phyloP scores from a whole-genome alignment of 2,329 filamentous ascomycete species.

The Chaetomiaceae sp. region DNA sequence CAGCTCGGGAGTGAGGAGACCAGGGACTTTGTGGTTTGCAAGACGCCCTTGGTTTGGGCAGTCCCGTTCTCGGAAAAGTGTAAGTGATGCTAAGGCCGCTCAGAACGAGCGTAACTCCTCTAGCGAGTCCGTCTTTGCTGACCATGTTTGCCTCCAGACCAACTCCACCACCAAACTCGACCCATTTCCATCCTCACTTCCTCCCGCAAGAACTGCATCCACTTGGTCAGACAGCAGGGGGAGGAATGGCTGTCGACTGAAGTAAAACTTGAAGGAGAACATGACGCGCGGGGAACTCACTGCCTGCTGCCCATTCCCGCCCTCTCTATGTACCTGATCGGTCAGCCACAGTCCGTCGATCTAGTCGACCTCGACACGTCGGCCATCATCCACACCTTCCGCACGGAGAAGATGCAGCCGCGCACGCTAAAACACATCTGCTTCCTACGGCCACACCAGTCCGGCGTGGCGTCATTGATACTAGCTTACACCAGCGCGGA shows the following conservation, averaged over 20 bases:
- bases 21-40: constrained; percentile 44
- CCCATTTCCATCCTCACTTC: constrained; percentile 39
- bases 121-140: background rate
- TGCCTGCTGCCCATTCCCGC: constrained; percentile 54
- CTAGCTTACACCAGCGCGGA: constrained; percentile 57
- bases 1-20: constrained; percentile 39
- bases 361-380: constrained; percentile 54
- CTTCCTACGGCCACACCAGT: constrained; percentile 38
- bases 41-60: constrained; percentile 46
- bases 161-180: constrained; percentile 16
- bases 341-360: constrained; percentile 50
- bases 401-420: constrained; percentile 50
- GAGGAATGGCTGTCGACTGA: constrained; percentile 45
- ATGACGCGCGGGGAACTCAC: constrained; percentile 41
- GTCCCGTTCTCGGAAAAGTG: constrained; percentile 41
- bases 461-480: constrained; percentile 56
- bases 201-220: constrained; percentile 45
- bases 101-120: background rate
- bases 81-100: constrained; percentile 26
- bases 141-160: constrained; percentile 14
- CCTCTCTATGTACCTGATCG: constrained; percentile 55
- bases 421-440: constrained; percentile 57
- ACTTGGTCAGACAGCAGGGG: constrained; percentile 39
- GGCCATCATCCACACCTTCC: constrained; percentile 55
- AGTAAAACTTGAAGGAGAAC: constrained; percentile 34